These are phyloP conservation scores for Nakazawaea molendinolei DNA, from an alignment of 805 yeast species.

Conservation along the genomic window DNA sequence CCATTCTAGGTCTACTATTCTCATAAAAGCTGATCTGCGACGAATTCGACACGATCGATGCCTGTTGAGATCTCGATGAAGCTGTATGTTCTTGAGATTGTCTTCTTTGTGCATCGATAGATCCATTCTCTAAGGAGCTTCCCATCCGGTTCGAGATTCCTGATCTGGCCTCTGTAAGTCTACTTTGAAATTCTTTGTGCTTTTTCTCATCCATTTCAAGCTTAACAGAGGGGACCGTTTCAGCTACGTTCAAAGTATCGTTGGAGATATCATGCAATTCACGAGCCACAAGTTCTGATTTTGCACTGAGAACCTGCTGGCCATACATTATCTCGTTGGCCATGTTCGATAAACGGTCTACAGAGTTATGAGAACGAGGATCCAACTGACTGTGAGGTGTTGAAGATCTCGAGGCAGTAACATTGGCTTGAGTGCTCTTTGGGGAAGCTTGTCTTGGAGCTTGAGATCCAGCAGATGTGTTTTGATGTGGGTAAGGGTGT, in stretches of 20 bases:
- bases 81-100: background rate
- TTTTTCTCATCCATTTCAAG: constrained; percentile 21
- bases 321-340: constrained; percentile 5
- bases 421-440: too few species aligned
- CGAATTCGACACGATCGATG: constrained; percentile 9
- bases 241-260: constrained; percentile 2
- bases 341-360: too few species aligned
- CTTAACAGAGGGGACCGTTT: constrained; percentile 9
- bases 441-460: too few species aligned
- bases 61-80: constrained; percentile 7
- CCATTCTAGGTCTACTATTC: constrained; percentile 31
- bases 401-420: too few species aligned
- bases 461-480: constrained; percentile 2
- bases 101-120: too few species aligned
- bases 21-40: constrained; percentile 13
- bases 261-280: constrained; percentile 2
- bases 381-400: constrained; percentile 3
- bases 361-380: too few species aligned
- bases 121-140: too few species aligned
- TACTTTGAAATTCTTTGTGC: constrained; percentile 12
- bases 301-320: constrained; percentile 13
- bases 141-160: background rate
- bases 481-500: constrained; percentile 13
- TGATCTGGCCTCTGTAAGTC: background rate
- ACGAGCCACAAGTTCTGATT: constrained; percentile 14